These are phyloP conservation scores for Neurospora sublineolata DNA, from an alignment of 495 filamentous ascomycete species.

Conservation along the genomic window DNA sequence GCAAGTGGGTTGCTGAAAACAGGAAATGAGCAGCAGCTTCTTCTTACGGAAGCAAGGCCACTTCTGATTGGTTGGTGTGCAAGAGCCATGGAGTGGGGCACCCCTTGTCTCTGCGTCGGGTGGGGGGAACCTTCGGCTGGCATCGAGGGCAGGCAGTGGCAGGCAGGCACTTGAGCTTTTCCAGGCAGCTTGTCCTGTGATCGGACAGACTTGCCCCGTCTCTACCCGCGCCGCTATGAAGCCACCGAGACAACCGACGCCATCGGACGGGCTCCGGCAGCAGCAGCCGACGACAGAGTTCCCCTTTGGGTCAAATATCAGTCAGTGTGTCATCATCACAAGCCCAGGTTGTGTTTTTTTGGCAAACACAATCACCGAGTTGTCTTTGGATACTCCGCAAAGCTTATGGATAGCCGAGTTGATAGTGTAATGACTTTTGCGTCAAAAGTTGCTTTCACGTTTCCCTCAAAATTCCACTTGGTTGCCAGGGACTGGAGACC, in stretches of 20 bases:
- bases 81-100: background rate
- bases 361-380: background rate
- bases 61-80: conserved; percentile 16
- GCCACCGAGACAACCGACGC: background rate
- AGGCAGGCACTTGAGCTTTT: background rate
- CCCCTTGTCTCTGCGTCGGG: background rate
- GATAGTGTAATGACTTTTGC: background rate
- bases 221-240: background rate
- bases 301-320: background rate
- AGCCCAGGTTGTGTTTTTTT: no score
- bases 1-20: conserved; percentile 13
- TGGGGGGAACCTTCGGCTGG: background rate
- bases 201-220: background rate
- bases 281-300: background rate
- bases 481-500: background rate
- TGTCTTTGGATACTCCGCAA: background rate
- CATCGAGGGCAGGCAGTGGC: background rate
- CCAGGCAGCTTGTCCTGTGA: background rate
- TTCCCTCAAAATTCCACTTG: background rate
- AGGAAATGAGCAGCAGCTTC: conserved; percentile 17
- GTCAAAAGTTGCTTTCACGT: background rate
- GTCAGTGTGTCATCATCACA: background rate
- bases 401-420: background rate
- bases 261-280: background rate
- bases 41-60: conserved; percentile 23